Percentiles rank a stretch among this genome's conserved stretches.
Evolutionary conservation across 169 alveolate species (phyloP).

Genomic region (Cryptosporidium ubiquitum): DNA sequence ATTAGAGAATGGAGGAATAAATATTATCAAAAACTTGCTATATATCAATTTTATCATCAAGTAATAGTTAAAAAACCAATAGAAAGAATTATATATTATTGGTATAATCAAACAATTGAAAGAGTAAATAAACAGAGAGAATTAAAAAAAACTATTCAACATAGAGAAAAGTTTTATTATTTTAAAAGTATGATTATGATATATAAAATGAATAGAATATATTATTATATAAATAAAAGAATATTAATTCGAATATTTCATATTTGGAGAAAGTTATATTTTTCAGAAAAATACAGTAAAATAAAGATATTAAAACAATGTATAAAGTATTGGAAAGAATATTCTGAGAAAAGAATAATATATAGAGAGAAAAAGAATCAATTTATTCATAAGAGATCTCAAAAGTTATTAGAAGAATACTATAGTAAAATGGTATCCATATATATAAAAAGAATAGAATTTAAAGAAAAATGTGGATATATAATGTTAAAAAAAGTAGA

Average conservation of each 20-base stretch:
- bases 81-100: neutral
- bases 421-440: neutral
- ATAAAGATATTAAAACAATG: neutral
- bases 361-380: neutral
- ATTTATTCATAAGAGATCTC: neutral
- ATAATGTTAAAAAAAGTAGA: neutral
- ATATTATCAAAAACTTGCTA: neutral
- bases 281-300: neutral
- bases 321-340: neutral
- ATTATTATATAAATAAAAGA: neutral
- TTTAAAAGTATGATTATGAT: neutral
- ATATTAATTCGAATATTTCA: neutral
- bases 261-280: neutral
- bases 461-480: neutral
- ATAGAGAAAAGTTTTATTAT: neutral
- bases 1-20: neutral
- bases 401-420: neutral
- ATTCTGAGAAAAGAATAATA: neutral
- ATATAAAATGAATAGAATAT: neutral
- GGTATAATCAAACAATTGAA: neutral
- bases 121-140: neutral
- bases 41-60: neutral
- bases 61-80: slow-evolving; percentile 7
- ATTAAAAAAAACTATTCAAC: neutral
- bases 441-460: neutral